Base-by-base conservation (phyloP, 495 filamentous ascomycete species). In the Hypoxylon intermedium region DNA sequence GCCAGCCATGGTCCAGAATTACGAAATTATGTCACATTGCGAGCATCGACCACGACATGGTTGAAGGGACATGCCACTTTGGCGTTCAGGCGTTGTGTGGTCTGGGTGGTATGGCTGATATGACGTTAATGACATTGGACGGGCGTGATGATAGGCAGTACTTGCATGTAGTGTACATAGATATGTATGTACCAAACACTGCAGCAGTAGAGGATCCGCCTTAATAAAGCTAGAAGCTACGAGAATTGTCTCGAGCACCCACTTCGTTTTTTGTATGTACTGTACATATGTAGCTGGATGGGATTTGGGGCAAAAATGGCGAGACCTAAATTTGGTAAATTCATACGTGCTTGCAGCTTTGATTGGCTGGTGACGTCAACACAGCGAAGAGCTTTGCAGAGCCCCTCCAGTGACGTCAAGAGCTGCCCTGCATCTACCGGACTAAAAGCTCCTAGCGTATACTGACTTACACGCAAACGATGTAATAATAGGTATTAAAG, bases 41-140 rank as follows among this genome's bases (percentile, higher is more conserved):
- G 60, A 65, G 26, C 28, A 40, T 24, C 31, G 43, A 40, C 40
- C 36, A 30, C 28, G 13, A 28, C 1, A 13, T 16, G 38, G 45
- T 12, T 47, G n/a, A 33, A 43, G 28, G 21, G 30, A 42, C 26
- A 57, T 50, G 44, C 28, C 20, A 45, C 33, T 21, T n/a, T 44
- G 62, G 62, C 42, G 62, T 65, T 57, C 26, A 20, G 62, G 62
- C 52, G 62, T 65, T 65, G 36, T 16, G 56, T 55, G 55, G 51
- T 7, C 3, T 26, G 24, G 24, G n/a, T n/a, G n/a, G n/a, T n/a
- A n/a, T n/a, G n/a, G n/a, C n/a, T n/a, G n/a, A n/a, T n/a, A n/a
- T n/a, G n/a, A n/a, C n/a, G n/a, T n/a, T n/a, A n/a, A n/a, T 60
- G 21, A 50, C 36, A 21, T 43, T 26, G 26, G 21, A 55, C 20